Conservation (phyloP, 2,329 filamentous ascomycete species). For the Paecilomyces dactylethromorphus region DNA sequence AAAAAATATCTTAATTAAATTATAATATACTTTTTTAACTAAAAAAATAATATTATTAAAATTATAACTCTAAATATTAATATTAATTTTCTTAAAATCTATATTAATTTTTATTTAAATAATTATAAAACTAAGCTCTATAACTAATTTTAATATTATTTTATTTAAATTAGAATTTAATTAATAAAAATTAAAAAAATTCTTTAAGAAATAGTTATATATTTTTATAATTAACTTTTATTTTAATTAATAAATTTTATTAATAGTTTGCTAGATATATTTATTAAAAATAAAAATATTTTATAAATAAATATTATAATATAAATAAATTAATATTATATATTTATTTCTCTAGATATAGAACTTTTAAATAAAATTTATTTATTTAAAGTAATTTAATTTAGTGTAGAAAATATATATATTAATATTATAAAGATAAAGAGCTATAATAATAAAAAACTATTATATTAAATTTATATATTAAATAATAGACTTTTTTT, state of each 20-base stretch:
- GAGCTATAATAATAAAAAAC: not conserved
- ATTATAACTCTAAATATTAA: not conserved
- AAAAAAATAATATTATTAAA: not conserved
- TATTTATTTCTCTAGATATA: not conserved
- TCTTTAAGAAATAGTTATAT: not conserved
- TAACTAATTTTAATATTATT: not conserved
- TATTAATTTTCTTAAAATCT: not conserved
- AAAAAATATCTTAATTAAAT: not conserved
- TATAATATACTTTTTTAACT: not conserved
- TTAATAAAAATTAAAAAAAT: not conserved
- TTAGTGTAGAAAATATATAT: not conserved
- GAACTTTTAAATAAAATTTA: not conserved
- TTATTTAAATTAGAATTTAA: not conserved
- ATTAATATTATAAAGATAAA: not conserved
- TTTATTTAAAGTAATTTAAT: not conserved
- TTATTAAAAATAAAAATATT: not conserved
- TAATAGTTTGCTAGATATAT: not conserved
- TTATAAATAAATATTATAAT: not conserved
- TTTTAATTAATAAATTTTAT: not conserved
- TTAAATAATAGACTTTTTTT: not conserved
- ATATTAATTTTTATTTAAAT: not conserved
- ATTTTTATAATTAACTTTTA: not conserved
- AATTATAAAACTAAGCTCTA: not conserved
- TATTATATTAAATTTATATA: not conserved
- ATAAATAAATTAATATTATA: not conserved